phyloP scores from a whole-genome alignment of 2,329 filamentous ascomycete genomes.

The Aspergillus sp. region DNA sequence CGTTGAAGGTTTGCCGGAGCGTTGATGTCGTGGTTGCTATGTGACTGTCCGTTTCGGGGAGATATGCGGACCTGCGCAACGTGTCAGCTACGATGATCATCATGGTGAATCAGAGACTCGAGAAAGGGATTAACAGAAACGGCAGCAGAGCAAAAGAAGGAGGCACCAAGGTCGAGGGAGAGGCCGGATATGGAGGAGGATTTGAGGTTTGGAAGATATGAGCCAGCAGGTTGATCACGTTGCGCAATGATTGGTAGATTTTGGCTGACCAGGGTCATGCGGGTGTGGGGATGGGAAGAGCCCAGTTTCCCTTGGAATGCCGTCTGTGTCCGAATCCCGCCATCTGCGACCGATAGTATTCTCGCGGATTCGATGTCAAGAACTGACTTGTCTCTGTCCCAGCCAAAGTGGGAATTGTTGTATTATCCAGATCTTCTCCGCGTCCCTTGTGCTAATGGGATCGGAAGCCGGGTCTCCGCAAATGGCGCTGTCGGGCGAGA shows the following conservation, averaged over 20 bases:
- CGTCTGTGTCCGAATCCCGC: not conserved
- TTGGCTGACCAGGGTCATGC: slow-evolving; percentile 18
- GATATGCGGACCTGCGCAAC: not conserved
- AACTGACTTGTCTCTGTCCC: not conserved
- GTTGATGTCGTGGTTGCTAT: not conserved
- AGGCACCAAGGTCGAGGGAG: not conserved
- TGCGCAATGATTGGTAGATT: slow-evolving; percentile 26
- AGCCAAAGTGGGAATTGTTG: not conserved
- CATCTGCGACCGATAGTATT: slow-evolving; percentile 2
- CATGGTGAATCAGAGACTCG: not conserved
- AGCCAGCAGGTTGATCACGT: slow-evolving; percentile 26
- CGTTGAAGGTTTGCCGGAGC: not conserved
- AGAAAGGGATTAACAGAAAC: not conserved
- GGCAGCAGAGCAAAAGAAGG: not conserved
- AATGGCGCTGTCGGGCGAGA: not conserved
- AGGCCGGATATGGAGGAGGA: slow-evolving; percentile 3
- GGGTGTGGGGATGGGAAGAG: slow-evolving; percentile 19
- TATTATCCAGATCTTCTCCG: not conserved
- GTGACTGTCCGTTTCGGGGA: not conserved
- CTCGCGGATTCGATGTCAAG: not conserved
- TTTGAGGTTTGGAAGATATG: slow-evolving; percentile 12
- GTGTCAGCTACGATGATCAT: slow-evolving; percentile 10
- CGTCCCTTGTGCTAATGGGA: not conserved
- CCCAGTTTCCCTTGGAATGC: not conserved
- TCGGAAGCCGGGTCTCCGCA: not conserved